Evolutionary conservation across 768 basidiomycete species (phyloP), one percentile per base, ranked within the genome.

Genomic region (Naganishia vishniacii): DNA sequence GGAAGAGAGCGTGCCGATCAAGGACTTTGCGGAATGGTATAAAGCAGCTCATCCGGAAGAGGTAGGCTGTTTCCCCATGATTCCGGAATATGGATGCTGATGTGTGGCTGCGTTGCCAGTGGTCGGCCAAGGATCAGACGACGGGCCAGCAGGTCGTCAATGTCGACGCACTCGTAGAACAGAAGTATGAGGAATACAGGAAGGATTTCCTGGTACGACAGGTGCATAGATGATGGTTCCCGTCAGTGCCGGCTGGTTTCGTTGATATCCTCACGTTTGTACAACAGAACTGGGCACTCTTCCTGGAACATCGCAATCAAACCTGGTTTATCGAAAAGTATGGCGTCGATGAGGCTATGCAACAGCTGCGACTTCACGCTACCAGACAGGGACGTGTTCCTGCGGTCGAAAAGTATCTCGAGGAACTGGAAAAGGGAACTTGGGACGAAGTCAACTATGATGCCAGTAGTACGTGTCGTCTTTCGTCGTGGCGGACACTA

Each of bases 291-390:
- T 89, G 90, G 81, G 88, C 88, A 63, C 88, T 97, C 83, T 95
- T 91, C 82, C 88, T 95, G 34, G 88, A 91, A 78, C 93, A 97
- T 81, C 84, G 86, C 79, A 87, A 88, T 73, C 90, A 89, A n/a
- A 87, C 91, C 15, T 97, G 93, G 93, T 97, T 95, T 81, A 84
- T 85, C 62, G 93, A 97, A 82, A 89, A 90, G 77, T 97, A 97
- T 80, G 89, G 91, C 66, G 87, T 87, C 62, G 78, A 84, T 44
- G 81, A 84, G 58, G 87, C 89, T 70, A 84, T 83, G 73, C 82
- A 83, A 61, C 81, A 82, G 61, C 80, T 92, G 75, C 87, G 93
- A 71, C 81, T 81, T 67, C 83, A 91, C 69, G 84, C 91, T 67
- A 84, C 88, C 75, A 87, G 85, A 78, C 85, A 88, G 68, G 93